phyloP scores from a whole-genome alignment of 352 stramenopile genomes.

The Hyaloperonospora arabidopsidis region DNA sequence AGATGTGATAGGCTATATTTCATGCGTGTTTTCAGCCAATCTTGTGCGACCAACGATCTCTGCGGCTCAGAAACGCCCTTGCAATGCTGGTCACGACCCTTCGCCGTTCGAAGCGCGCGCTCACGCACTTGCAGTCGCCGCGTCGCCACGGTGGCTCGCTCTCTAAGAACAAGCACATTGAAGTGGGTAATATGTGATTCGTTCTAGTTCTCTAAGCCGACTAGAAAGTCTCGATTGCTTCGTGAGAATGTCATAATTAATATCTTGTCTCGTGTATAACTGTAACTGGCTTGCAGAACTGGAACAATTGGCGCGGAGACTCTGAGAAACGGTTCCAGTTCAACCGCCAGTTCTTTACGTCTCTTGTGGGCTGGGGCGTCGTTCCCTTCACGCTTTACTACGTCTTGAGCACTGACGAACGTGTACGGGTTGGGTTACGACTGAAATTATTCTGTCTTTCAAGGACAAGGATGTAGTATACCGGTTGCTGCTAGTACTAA shows the following conservation, averaged over 20 bases:
- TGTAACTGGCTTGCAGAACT: constrained; percentile 39
- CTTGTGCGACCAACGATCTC: constrained; percentile 7
- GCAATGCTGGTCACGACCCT: constrained; percentile 46
- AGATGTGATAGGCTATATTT: constrained; percentile 3
- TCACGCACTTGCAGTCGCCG: constrained; percentile 51
- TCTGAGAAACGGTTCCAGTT: constrained; percentile 81
- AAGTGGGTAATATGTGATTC: constrained; percentile 29
- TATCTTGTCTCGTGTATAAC: too few species aligned
- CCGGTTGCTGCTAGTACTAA: not conserved
- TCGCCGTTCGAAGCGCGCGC: constrained; percentile 37
- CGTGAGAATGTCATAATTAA: not conserved
- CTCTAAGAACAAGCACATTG: constrained; percentile 79
- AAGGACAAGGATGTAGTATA: not conserved
- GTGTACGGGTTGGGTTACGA: constrained; percentile 37
- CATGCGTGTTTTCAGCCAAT: constrained; percentile 20
- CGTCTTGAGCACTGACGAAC: constrained; percentile 43
- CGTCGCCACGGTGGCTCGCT: constrained; percentile 68
- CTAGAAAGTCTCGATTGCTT: too few species aligned
- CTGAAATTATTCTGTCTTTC: not conserved
- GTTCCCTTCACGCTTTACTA: constrained; percentile 62
- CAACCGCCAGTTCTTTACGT: constrained; percentile 55
- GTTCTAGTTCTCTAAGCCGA: not conserved
- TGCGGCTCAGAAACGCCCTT: constrained; percentile 15
- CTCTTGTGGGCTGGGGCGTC: constrained; percentile 43
- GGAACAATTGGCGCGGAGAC: constrained; percentile 82